These are phyloP conservation scores for Claviceps africana DNA, from an alignment of 2,329 filamentous ascomycete genomes.

Conservation along the genomic window DNA sequence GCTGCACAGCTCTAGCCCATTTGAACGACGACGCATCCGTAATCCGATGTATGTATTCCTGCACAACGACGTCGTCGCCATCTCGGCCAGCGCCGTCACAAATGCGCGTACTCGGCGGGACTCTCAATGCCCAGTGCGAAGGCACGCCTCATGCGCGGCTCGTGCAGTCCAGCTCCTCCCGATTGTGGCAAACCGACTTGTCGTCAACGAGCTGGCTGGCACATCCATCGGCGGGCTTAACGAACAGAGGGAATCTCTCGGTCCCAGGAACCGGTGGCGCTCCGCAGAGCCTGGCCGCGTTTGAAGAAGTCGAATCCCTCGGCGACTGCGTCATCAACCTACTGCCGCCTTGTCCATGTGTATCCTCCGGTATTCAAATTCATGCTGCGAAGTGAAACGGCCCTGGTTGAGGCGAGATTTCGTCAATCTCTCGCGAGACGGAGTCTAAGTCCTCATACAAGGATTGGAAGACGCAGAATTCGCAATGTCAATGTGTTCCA, in stretches of 20 bases:
- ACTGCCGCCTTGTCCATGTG: background rate
- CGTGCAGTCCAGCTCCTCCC: background rate
- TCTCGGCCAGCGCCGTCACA: background rate
- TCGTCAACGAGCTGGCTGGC: conserved; percentile 1
- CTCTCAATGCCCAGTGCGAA: background rate
- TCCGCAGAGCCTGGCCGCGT: background rate
- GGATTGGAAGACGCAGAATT: background rate
- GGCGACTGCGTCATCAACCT: background rate
- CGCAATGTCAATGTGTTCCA: background rate
- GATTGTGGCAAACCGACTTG: background rate
- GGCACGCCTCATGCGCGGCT: background rate
- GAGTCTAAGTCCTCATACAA: background rate
- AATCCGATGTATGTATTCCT: background rate
- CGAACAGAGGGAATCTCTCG: background rate
- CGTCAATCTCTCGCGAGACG: background rate
- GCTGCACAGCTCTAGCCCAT: background rate
- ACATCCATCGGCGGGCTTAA: background rate
- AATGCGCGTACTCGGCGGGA: background rate
- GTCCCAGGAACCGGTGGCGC: background rate
- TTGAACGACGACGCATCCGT: background rate
- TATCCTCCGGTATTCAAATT: background rate
- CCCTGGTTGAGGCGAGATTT: background rate
- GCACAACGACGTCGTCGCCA: background rate
- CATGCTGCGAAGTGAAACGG: background rate
- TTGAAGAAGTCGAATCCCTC: background rate